Percentiles rank a stretch among this genome's conserved stretches.
phyloP scores from a whole-genome alignment of 169 alveolate species.

The Eimeria zaria region DNA sequence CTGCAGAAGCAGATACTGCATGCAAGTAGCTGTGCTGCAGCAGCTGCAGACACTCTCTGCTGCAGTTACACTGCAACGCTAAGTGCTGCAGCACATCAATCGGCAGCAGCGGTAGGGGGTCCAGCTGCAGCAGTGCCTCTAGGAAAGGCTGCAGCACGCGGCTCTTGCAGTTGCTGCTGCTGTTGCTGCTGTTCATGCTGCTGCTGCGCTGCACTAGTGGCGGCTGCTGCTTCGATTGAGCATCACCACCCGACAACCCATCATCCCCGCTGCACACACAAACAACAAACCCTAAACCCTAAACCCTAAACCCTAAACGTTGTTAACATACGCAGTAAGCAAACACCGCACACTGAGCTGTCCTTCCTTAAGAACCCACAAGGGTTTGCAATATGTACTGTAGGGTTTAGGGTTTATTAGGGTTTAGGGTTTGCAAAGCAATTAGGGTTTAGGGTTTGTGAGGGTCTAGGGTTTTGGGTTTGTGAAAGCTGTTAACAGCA shows the following conservation, averaged over 20 bases:
- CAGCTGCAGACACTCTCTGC: slow-evolving; percentile 67
- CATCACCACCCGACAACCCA: neutral
- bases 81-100: slow-evolving; percentile 64
- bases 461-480: neutral
- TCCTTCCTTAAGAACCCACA: neutral
- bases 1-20: slow-evolving; percentile 26
- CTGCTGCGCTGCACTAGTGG: slow-evolving; percentile 18
- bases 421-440: neutral
- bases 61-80: slow-evolving; percentile 59
- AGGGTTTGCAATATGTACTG: neutral
- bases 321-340: too few species aligned
- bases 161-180: slow-evolving; percentile 73
- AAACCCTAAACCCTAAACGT: slow-evolving; percentile 9
- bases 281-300: neutral
- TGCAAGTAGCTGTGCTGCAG: slow-evolving; percentile 71
- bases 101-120: slow-evolving; percentile 78
- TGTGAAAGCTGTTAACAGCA: too few species aligned
- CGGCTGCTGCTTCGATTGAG: slow-evolving; percentile 60
- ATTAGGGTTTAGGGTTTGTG: slow-evolving; percentile 10
- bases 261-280: neutral
- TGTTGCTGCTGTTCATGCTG: neutral
- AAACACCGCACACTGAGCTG: slow-evolving; percentile 1
- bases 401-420: neutral
- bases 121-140: slow-evolving; percentile 47
- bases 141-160: slow-evolving; percentile 78